Conservation (phyloP, 768 basidiomycete species). For the Lactarius deliciosus region DNA sequence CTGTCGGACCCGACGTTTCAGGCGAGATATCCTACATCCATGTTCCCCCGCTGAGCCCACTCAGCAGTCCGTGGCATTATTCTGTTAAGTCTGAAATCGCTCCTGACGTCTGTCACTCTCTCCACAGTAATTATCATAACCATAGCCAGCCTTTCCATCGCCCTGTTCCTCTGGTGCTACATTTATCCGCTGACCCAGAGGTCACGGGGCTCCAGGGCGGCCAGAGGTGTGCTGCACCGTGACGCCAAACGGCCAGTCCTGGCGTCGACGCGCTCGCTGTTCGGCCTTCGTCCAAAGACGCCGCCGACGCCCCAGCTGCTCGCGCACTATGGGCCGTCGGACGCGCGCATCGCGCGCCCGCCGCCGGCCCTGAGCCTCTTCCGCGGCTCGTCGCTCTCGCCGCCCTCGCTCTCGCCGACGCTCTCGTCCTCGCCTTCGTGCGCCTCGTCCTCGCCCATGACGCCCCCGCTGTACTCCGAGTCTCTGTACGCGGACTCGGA, state of each 20-base stretch:
- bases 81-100: not conserved
- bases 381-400: constrained; percentile 2
- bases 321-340: constrained; percentile 17
- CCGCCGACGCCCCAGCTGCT: constrained; percentile 15
- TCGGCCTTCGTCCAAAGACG: constrained; percentile 1
- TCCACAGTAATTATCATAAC: constrained; percentile 12
- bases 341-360: constrained; percentile 23
- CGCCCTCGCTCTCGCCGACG: constrained; percentile 6
- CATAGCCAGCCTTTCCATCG: constrained; percentile 13
- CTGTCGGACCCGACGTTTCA: constrained; percentile 15
- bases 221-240: not conserved
- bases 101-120: not conserved
- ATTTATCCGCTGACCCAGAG: constrained; percentile 17
- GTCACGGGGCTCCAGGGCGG: not conserved
- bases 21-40: constrained; percentile 21
- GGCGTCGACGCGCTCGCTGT: constrained; percentile 13
- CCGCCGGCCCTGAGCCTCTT: constrained; percentile 12
- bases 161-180: constrained; percentile 24
- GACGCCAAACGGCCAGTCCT: constrained; percentile 1
- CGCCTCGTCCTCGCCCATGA: not conserved
- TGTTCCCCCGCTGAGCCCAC: constrained; percentile 19
- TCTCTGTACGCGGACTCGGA: not conserved
- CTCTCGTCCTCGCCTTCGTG: constrained; percentile 4
- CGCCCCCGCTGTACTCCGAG: not conserved
- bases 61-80: constrained; percentile 11